phyloP scores from a whole-genome alignment of 306 rosid species.

The Echinosophora koreensis region DNA sequence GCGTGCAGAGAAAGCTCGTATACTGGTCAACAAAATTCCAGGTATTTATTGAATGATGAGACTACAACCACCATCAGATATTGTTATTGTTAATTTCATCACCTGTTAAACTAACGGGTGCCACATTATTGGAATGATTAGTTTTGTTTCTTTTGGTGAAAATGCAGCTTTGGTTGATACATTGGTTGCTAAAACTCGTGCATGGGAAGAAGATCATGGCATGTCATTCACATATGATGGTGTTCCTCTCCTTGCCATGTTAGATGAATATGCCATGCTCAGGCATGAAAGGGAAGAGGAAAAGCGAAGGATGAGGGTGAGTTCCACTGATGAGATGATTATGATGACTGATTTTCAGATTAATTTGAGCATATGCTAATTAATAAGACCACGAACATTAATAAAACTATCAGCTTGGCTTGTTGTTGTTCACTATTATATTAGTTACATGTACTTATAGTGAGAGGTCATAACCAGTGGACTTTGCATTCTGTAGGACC shows the following conservation, averaged over 20 bases:
- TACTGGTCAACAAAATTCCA: conserved; percentile 96
- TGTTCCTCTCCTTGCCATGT: conserved; percentile 98
- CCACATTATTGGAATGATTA: conserved; percentile 1
- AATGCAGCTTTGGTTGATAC: conserved; percentile 91
- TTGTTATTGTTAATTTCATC: conserved; percentile 27
- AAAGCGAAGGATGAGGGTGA: conserved; percentile 89
- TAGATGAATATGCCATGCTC: conserved; percentile 98
- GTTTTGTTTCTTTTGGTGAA: conserved; percentile 45
- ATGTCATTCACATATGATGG: conserved; percentile 88
- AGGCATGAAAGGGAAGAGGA: conserved; percentile 99
- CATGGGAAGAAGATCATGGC: conserved; percentile 94
- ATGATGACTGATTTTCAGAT: conserved; percentile 15
- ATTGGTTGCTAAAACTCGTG: conserved; percentile 89
- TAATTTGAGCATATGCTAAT: conserved; percentile 22
- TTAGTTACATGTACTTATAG: conserved; percentile 2
- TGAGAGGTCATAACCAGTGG: conserved; percentile 6
- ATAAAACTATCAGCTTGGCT: background rate
- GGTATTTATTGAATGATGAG: conserved; percentile 55
- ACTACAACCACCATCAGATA: conserved; percentile 20
- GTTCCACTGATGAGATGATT: conserved; percentile 40
- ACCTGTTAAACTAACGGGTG: background rate
- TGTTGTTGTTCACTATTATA: conserved; percentile 23
- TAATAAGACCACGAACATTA: background rate
- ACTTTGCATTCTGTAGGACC: conserved; percentile 71
- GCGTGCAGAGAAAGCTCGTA: conserved; percentile 98